These are phyloP conservation scores for Zalerion maritima DNA, from an alignment of 495 filamentous ascomycete genomes.

Conservation along the genomic window DNA sequence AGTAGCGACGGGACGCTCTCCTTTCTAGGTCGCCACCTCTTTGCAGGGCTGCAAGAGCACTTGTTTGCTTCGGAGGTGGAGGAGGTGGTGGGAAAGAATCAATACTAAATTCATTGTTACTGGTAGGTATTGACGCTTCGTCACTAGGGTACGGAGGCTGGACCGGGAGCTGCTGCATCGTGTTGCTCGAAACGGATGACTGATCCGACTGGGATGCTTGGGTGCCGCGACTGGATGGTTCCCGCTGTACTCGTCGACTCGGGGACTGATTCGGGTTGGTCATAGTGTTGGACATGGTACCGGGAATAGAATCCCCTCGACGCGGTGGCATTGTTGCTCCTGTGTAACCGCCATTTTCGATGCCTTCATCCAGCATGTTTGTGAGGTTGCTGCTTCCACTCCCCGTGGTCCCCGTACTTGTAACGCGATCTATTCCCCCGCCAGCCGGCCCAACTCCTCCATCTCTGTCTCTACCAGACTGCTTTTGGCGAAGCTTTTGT, in stretches of 20 bases:
- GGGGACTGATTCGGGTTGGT: slow-evolving; percentile 19
- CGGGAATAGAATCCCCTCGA: slow-evolving; percentile 10
- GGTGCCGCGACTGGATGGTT: slow-evolving; percentile 31
- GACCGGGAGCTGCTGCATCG: slow-evolving; percentile 53
- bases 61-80: slow-evolving; percentile 67
- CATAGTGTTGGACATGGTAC: slow-evolving; percentile 7
- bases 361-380: slow-evolving; percentile 48
- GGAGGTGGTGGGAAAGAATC: slow-evolving; percentile 52
- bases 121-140: slow-evolving; percentile 29
- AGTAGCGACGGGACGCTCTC: slow-evolving; percentile 83
- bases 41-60: slow-evolving; percentile 82
- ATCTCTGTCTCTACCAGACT: slow-evolving; percentile 52
- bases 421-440: slow-evolving; percentile 48
- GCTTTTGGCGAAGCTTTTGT: slow-evolving; percentile 70
- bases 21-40: slow-evolving; percentile 84
- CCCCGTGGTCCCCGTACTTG: slow-evolving; percentile 49
- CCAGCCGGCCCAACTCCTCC: slow-evolving; percentile 27
- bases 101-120: slow-evolving; percentile 27
- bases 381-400: slow-evolving; percentile 47
- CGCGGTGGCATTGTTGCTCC: too few species aligned
- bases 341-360: slow-evolving; percentile 33
- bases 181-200: slow-evolving; percentile 50
- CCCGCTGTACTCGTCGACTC: slow-evolving; percentile 26
- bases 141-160: slow-evolving; percentile 49
- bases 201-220: slow-evolving; percentile 32